These are phyloP conservation scores for Mucor circinelloides DNA, from an alignment of 371 early-diverging fungal genomes.

Conservation along the genomic window DNA sequence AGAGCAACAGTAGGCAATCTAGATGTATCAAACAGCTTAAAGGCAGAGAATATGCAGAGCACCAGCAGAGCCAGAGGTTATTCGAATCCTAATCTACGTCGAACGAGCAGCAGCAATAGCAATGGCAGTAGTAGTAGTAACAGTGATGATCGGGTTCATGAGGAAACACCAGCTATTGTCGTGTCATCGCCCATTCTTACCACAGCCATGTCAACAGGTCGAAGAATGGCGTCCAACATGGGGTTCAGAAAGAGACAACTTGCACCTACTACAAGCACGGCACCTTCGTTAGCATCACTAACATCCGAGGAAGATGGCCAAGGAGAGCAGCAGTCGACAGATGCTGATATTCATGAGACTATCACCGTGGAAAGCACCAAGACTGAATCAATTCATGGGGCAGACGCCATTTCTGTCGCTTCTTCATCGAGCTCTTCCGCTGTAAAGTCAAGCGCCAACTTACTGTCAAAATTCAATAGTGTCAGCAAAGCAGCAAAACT, in stretches of 20 bases:
- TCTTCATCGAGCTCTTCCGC: neutral
- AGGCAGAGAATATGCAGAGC: neutral
- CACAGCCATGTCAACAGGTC: neutral
- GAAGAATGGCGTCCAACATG: neutral
- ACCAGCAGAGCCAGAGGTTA: conserved; percentile 1
- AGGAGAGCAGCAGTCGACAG: neutral
- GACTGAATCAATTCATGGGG: neutral
- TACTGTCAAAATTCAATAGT: neutral
- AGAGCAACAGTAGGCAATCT: conserved; percentile 17
- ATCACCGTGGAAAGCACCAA: no score
- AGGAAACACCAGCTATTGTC: neutral
- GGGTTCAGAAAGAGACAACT: conserved; percentile 1
- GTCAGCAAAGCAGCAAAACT: neutral
- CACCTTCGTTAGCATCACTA: neutral
- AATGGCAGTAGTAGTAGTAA: neutral
- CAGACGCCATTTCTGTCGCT: neutral
- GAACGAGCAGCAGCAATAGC: neutral
- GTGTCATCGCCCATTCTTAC: neutral
- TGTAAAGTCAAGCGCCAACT: neutral
- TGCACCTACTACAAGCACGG: neutral
- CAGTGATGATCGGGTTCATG: neutral
- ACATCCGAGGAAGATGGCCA: neutral
- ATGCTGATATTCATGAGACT: neutral
- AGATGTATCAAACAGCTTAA: neutral
- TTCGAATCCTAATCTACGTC: conserved; percentile 4